Percentiles rank a stretch among this genome's conserved stretches.
Evolutionary conservation across 2,329 filamentous ascomycete species (phyloP).

Genomic region (Colletotrichum falcatum): DNA sequence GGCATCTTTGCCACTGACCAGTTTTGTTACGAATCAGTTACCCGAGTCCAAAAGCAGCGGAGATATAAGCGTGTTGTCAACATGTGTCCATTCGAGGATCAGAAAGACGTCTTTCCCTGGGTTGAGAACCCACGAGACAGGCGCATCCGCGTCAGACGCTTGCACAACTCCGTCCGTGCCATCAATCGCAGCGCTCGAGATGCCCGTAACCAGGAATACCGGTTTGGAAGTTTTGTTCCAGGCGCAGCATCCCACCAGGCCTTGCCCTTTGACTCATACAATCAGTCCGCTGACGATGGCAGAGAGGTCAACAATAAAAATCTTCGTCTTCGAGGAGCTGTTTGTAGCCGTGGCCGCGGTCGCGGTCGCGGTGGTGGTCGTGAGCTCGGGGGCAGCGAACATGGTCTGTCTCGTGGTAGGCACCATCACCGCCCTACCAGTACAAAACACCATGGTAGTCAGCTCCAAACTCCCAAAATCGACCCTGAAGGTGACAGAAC

Average conservation of each 20-base stretch:
- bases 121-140: slow-evolving; percentile 3
- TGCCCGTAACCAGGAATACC: not conserved
- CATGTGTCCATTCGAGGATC: not conserved
- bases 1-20: slow-evolving; percentile 29
- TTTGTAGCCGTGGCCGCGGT: not conserved
- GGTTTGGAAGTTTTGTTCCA: not conserved
- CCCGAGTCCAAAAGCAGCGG: slow-evolving; percentile 20
- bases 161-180: not conserved
- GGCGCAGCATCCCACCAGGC: not conserved
- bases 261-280: too few relatives aligned
- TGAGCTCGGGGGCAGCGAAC: not conserved
- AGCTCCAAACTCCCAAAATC: not conserved
- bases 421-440: not conserved
- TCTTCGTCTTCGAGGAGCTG: not conserved
- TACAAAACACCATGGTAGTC: not conserved
- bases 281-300: not conserved
- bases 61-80: slow-evolving; percentile 28
- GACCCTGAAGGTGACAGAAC: too few relatives aligned
- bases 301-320: not conserved
- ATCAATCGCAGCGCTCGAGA: not conserved
- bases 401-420: not conserved
- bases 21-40: slow-evolving; percentile 22
- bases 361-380: not conserved
- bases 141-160: not conserved
- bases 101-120: slow-evolving; percentile 15